phyloP scores from a whole-genome alignment of 805 yeast species.

The Candida anglica region DNA sequence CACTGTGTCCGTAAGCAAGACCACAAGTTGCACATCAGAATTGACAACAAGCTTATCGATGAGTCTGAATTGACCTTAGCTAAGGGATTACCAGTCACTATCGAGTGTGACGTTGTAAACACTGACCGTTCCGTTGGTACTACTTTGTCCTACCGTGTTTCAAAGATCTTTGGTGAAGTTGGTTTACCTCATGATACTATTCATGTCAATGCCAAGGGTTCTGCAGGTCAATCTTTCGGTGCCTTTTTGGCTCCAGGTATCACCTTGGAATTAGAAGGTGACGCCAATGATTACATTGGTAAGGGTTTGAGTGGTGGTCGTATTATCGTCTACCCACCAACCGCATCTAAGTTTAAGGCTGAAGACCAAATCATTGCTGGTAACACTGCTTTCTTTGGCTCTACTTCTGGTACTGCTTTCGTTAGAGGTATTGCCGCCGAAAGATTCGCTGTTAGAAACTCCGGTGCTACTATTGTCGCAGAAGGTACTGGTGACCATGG shows the following conservation, averaged over 20 bases:
- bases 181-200: conserved; percentile 96
- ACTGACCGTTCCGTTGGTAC: conserved; percentile 97
- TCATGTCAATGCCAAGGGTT: conserved; percentile 86
- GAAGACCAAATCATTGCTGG: conserved; percentile 96
- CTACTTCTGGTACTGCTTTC: conserved; percentile 91
- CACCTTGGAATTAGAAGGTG: conserved; percentile 94
- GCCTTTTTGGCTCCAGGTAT: conserved; percentile 96
- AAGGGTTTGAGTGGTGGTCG: conserved; percentile 97
- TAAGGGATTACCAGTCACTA: conserved; percentile 92
- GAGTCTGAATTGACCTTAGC: conserved; percentile 95
- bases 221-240: conserved; percentile 98
- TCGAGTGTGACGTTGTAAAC: conserved; percentile 88
- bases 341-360: conserved; percentile 77
- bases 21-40: conserved; percentile 85
- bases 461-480: conserved; percentile 95
- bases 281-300: conserved; percentile 96
- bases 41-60: conserved; percentile 93
- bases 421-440: conserved; percentile 98
- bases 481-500: conserved; percentile 99
- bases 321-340: conserved; percentile 87
- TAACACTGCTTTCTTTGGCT: conserved; percentile 97
- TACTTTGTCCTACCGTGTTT: conserved; percentile 88
- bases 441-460: conserved; percentile 96
- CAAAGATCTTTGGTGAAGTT: conserved; percentile 87
- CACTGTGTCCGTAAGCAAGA: conserved; percentile 90